Percentiles rank a stretch among this genome's conserved stretches.
Conservation (phyloP, 305 asterid species). For the Fraxinus greggii region DNA sequence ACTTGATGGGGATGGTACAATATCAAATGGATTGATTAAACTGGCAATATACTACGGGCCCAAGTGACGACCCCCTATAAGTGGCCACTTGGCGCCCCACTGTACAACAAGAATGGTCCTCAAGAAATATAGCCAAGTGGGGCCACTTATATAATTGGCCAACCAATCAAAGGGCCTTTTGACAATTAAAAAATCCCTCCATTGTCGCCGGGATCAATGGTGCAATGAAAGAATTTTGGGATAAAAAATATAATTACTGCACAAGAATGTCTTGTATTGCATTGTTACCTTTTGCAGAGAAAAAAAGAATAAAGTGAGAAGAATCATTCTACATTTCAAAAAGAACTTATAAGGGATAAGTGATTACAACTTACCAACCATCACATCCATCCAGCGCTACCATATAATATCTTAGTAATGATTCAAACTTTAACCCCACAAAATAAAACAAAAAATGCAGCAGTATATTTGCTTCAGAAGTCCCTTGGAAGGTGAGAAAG, state of each 20-base stretch:
- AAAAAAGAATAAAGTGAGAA: conserved; percentile 15
- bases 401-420: background rate
- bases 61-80: too few species aligned
- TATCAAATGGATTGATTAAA: background rate
- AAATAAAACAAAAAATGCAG: conserved; percentile 17
- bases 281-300: conserved; percentile 4
- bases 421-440: conserved; percentile 2
- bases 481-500: background rate
- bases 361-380: conserved; percentile 30
- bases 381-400: conserved; percentile 5
- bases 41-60: too few species aligned
- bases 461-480: background rate
- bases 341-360: conserved; percentile 29
- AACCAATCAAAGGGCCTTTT: conserved; percentile 15
- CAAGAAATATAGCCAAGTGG: background rate
- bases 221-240: background rate
- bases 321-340: background rate
- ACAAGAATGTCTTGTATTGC: background rate
- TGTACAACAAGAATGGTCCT: too few species aligned
- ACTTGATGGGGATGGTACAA: background rate
- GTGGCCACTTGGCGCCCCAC: too few species aligned
- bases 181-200: conserved; percentile 15
- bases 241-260: background rate
- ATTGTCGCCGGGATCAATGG: conserved; percentile 27
- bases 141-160: background rate